Evolutionary conservation across 768 basidiomycete species (phyloP).

Genomic region (Austroboletus festivus): DNA sequence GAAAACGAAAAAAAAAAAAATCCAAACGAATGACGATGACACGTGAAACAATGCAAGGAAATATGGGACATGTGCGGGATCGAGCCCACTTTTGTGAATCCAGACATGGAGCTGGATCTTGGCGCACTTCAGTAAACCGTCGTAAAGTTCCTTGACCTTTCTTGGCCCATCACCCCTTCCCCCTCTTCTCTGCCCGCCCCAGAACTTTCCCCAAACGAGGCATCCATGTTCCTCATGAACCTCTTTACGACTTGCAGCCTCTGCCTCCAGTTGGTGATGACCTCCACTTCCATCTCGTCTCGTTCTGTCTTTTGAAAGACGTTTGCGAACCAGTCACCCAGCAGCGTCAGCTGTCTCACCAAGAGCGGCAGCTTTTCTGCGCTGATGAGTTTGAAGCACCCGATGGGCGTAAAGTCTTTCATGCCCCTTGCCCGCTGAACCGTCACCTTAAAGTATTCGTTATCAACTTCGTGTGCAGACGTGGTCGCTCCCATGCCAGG

Average conservation of each 20-base stretch:
- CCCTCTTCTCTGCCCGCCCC: slow-evolving; percentile 17
- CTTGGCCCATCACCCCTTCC: slow-evolving; percentile 51
- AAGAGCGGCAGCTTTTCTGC: slow-evolving; percentile 83
- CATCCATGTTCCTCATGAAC: slow-evolving; percentile 38
- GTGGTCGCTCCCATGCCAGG: slow-evolving; percentile 9
- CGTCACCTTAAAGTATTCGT: slow-evolving; percentile 94
- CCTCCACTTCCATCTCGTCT: slow-evolving; percentile 70
- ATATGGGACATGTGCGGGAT: background rate
- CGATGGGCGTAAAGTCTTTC: slow-evolving; percentile 91
- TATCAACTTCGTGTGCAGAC: slow-evolving; percentile 59
- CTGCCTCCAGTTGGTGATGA: slow-evolving; percentile 86
- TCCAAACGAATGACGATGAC: slow-evolving; percentile 12
- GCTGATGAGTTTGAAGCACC: slow-evolving; percentile 92
- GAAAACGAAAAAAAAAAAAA: background rate
- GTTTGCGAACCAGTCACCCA: slow-evolving; percentile 88
- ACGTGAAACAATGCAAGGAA: background rate
- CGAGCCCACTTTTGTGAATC: slow-evolving; percentile 5
- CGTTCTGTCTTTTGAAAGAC: slow-evolving; percentile 73
- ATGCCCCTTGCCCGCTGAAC: slow-evolving; percentile 87
- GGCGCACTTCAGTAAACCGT: slow-evolving; percentile 44
- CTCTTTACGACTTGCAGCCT: slow-evolving; percentile 77
- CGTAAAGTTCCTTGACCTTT: slow-evolving; percentile 57
- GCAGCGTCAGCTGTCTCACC: slow-evolving; percentile 81
- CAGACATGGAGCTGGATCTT: background rate
- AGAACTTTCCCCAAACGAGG: slow-evolving; percentile 13